Base-by-base conservation (phyloP, 768 basidiomycete genomes). In the Suillus weaverae region DNA sequence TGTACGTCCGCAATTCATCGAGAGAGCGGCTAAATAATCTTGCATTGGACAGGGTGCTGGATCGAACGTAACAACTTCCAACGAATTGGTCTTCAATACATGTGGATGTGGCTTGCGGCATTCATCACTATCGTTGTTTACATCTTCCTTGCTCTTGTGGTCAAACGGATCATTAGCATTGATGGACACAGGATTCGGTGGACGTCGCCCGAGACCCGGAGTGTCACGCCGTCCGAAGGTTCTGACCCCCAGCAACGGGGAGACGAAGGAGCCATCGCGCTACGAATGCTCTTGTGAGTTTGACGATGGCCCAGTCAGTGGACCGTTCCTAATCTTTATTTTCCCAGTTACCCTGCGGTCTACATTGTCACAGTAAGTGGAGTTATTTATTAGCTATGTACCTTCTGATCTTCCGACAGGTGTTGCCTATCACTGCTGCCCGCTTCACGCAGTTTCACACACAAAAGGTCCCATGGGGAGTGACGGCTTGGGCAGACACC, bases 91-190 rank as follows among this genome's bases (percentile, higher is more conserved):
- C 76, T 84, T 4, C 84, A 85, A 64, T 86, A 85, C 64, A 62
- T 83, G n/a, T 85, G 83, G 82, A 72, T 85, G 48, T 86, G 85
- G 84, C 61, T 81, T 7, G 73, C 84, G 0, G 81, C 78, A 2
- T 69, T 81, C 36, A 56, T 77, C 13, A 81, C 82, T 73, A 55
- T 81, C 44, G 60, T 82, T 14, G 74, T 84, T 8, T 85, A 85
- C 66, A 68, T 78, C 7, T 76, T 81, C 43, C 81, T 83, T 68
- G 81, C 79, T 53, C 69, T 84, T 16, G 77, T 81, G 13, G 73
- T 85, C 66, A 69, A 73, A 9, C 79, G 79, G 1, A 73, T 79
- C 65, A 57, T 83, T 13, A 66, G 73, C 22, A 69, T 81, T 26
- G 77, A 76, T 50, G 73, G 78, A 44, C 39, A 65, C 70, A 64